phyloP scores from a whole-genome alignment of 1,284 basidiomycete genomes.

The Malassezia yamatoensis region DNA sequence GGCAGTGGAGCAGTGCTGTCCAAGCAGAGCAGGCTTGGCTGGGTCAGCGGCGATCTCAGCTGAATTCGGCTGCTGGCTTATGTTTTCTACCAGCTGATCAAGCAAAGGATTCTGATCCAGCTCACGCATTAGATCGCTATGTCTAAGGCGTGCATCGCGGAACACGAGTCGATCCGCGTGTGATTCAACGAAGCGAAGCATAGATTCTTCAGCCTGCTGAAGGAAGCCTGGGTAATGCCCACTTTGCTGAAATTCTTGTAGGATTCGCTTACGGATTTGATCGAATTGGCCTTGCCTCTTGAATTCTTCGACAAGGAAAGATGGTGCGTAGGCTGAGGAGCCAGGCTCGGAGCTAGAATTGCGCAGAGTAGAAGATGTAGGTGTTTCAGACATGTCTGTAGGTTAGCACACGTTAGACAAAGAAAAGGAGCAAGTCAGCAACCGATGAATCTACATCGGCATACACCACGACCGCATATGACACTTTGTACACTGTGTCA shows the following conservation, averaged over 20 bases:
- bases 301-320: conserved; percentile 7
- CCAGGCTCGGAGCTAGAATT: too few relatives aligned
- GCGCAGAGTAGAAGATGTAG: background rate
- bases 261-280: conserved; percentile 10
- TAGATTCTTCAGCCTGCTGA: background rate
- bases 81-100: conserved; percentile 1
- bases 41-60: too few relatives aligned
- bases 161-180: conserved; percentile 9
- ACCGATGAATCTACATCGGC: conserved; percentile 19
- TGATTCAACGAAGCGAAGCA: background rate
- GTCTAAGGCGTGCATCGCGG: conserved; percentile 14
- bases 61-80: too few relatives aligned
- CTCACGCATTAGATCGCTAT: conserved; percentile 14
- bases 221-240: conserved; percentile 1
- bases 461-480: conserved; percentile 7
- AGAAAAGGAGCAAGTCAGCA: conserved; percentile 1
- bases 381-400: background rate
- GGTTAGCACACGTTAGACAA: background rate
- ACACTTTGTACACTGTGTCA: conserved; percentile 16
- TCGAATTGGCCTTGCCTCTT: conserved; percentile 18
- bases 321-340: background rate
- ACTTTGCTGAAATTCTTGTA: conserved; percentile 12
- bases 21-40: too few relatives aligned
- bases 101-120: conserved; percentile 4
- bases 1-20: too few relatives aligned